These are phyloP conservation scores for Aspergillus persii DNA, from an alignment of 2,329 filamentous ascomycete species.

Conservation along the genomic window DNA sequence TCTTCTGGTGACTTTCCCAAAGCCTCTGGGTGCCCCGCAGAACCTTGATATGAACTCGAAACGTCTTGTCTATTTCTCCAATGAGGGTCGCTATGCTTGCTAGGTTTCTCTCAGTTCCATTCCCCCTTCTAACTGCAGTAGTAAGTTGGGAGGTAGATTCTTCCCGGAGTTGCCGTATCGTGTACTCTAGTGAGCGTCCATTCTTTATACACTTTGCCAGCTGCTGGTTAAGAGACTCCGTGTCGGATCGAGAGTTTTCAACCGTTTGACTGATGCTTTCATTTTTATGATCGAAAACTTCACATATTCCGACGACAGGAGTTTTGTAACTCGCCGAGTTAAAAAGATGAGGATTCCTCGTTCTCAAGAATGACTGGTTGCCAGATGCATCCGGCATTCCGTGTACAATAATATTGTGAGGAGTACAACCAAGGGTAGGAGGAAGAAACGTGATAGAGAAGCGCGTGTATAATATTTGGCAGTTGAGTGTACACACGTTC, in stretches of 20 bases:
- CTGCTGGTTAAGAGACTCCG: background rate
- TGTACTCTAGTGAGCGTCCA: background rate
- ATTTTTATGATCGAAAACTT: background rate
- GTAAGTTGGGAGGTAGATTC: background rate
- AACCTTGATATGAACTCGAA: background rate
- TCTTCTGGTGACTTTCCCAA: background rate
- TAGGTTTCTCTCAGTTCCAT: background rate
- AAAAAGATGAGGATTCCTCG: background rate
- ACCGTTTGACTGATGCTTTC: background rate
- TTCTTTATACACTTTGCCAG: background rate
- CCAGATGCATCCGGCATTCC: background rate
- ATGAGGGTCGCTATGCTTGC: background rate
- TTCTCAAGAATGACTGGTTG: background rate
- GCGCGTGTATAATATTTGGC: background rate
- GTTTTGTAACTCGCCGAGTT: background rate
- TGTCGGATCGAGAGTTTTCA: background rate
- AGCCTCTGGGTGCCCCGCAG: background rate
- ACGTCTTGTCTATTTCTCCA: background rate
- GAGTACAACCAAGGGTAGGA: background rate
- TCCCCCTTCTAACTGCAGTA: background rate
- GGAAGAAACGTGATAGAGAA: background rate
- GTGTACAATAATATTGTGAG: background rate
- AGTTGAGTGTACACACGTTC: background rate
- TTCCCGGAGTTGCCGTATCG: background rate
- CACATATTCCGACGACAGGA: background rate